Percentiles rank a stretch among this genome's conserved stretches.
Conservation (phyloP, 768 basidiomycete genomes). For the Pleurotus eryngii region DNA sequence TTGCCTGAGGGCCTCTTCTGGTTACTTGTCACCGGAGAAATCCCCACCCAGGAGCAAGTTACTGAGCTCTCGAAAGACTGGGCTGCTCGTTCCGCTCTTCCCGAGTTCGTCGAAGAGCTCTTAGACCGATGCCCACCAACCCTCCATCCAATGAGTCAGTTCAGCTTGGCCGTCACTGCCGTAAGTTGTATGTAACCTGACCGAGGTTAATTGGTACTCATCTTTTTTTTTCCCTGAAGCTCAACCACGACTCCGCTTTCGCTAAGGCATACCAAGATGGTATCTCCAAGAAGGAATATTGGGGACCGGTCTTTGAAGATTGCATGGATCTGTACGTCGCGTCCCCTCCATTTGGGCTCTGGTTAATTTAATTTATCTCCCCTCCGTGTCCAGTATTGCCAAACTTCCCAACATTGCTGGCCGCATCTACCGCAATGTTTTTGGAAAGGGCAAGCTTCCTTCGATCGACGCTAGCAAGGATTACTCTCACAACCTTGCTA, state of each 20-base stretch:
- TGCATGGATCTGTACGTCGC: constrained; percentile 72
- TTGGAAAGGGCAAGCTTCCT: constrained; percentile 82
- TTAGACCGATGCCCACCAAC: constrained; percentile 91
- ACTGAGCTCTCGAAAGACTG: constrained; percentile 85
- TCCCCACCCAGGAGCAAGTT: constrained; percentile 90
- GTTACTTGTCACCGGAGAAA: constrained; percentile 92
- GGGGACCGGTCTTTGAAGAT: constrained; percentile 91
- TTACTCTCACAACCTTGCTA: constrained; percentile 85
- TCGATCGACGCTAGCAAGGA: constrained; percentile 83
- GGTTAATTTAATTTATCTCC: background rate
- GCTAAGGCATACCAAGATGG: constrained; percentile 93
- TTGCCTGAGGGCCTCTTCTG: constrained; percentile 94
- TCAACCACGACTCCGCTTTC: constrained; percentile 95
- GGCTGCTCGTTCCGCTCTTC: constrained; percentile 89
- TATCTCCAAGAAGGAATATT: constrained; percentile 93
- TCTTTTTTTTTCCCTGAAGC: constrained; percentile 33
- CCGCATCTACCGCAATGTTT: constrained; percentile 86
- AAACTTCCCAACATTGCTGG: constrained; percentile 97
- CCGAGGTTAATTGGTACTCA: background rate
- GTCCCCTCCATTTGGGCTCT: background rate
- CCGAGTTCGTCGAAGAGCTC: constrained; percentile 94
- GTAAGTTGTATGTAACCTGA: constrained; percentile 35
- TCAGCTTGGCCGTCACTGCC: constrained; percentile 93
- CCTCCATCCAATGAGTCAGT: constrained; percentile 98
- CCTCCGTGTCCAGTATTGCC: constrained; percentile 62